Evolutionary conservation across 345 rosid genomes (phyloP).

Genomic region (Viola odorata): DNA sequence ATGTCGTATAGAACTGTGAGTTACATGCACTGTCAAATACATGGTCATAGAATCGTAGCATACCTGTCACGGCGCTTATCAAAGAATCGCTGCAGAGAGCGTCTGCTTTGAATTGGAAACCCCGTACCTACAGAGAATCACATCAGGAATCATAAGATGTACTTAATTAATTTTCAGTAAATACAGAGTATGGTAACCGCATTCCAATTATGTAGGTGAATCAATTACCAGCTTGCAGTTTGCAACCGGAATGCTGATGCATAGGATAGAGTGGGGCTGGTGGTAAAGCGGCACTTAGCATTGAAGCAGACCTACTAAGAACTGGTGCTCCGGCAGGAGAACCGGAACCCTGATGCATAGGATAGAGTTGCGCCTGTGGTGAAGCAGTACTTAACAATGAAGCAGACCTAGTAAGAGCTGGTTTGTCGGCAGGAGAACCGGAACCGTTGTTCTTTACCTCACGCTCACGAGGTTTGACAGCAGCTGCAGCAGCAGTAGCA

Average conservation of each 20-base stretch:
- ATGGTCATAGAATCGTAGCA: neutral
- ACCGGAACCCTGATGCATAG: conserved; percentile 40
- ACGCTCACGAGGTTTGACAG: conserved; percentile 36
- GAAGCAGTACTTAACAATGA: conserved; percentile 76
- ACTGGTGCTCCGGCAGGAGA: conserved; percentile 44
- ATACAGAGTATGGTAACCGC: neutral
- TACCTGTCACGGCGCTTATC: conserved; percentile 95
- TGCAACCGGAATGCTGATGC: conserved; percentile 51
- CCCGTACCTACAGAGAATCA: conserved; percentile 37
- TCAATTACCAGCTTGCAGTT: conserved; percentile 67
- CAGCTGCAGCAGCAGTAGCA: conserved; percentile 52
- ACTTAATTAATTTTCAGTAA: neutral
- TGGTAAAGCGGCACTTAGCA: conserved; percentile 71
- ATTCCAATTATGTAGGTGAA: conserved; percentile 5
- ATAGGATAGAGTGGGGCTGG: conserved; percentile 37
- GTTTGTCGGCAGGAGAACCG: conserved; percentile 37
- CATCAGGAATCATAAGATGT: conserved; percentile 6
- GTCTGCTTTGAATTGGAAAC: conserved; percentile 80
- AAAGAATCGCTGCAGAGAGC: conserved; percentile 83
- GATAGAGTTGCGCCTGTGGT: conserved; percentile 38
- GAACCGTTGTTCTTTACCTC: conserved; percentile 39
- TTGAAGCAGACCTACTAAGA: conserved; percentile 73
- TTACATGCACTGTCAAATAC: neutral
- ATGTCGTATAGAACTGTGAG: neutral
- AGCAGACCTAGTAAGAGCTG: conserved; percentile 71